These are phyloP conservation scores for Penicillium sp. DNA, from an alignment of 2,329 filamentous ascomycete species.

Conservation along the genomic window DNA sequence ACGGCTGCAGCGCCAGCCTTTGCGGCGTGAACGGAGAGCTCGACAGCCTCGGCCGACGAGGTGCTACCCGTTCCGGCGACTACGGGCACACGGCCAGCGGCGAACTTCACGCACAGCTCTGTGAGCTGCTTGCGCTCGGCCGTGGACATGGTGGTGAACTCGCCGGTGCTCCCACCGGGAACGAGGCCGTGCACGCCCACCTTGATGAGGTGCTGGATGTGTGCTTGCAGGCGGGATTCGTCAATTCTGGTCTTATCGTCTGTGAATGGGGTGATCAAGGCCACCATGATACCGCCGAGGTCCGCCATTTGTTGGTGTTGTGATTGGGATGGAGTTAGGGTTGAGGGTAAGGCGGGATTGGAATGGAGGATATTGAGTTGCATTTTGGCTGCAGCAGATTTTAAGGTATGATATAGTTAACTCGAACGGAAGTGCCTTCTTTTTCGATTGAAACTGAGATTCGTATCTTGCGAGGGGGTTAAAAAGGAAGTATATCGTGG, in stretches of 20 bases:
- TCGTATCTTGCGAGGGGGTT: neutral
- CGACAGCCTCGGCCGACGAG: conserved; percentile 42
- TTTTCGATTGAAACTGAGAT: neutral
- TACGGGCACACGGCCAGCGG: conserved; percentile 27
- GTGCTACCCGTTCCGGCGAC: conserved; percentile 44
- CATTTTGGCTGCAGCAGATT: neutral
- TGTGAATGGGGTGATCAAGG: conserved; percentile 51
- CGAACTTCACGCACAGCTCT: conserved; percentile 31
- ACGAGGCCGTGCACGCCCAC: conserved; percentile 52
- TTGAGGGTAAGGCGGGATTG: neutral
- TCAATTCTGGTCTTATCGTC: conserved; percentile 46
- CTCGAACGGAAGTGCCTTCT: conserved; percentile 7
- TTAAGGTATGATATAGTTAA: conserved; percentile 8
- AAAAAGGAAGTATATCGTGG: neutral
- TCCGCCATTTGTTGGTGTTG: conserved; percentile 14
- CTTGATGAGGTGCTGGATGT: conserved; percentile 48
- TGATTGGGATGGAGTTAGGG: neutral
- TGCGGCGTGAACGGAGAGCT: conserved; percentile 43
- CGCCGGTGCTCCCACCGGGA: conserved; percentile 52
- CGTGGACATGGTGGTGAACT: conserved; percentile 48
- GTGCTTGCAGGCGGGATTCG: conserved; percentile 38
- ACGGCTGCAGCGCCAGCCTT: conserved; percentile 43
- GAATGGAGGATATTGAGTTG: neutral
- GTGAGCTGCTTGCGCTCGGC: conserved; percentile 49
- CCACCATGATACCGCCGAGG: conserved; percentile 47